Evolutionary conservation across 2,329 filamentous ascomycete genomes (phyloP).

Genomic region (Phialophora chinensis): DNA sequence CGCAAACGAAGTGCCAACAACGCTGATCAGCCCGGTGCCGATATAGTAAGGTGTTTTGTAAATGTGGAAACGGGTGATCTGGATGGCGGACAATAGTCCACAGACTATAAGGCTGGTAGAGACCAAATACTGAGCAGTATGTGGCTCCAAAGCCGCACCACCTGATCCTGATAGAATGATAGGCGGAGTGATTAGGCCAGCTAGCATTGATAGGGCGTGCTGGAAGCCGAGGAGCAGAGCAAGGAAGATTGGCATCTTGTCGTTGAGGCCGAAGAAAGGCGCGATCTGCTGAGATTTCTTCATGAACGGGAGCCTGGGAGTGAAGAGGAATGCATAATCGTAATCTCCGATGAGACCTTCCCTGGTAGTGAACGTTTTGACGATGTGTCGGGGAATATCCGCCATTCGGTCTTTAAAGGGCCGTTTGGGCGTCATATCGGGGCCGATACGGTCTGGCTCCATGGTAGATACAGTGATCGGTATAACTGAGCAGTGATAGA

Average conservation of each 20-base stretch:
- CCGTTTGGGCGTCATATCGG: conserved; percentile 46
- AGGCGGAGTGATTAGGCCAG: conserved; percentile 66
- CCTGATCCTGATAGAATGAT: conserved; percentile 65
- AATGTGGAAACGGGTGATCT: conserved; percentile 71
- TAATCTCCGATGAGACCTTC: conserved; percentile 83
- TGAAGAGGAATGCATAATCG: conserved; percentile 88
- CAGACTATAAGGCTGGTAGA: conserved; percentile 72
- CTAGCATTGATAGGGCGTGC: conserved; percentile 71
- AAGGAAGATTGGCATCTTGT: conserved; percentile 70
- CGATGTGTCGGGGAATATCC: conserved; percentile 40
- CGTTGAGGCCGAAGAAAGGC: conserved; percentile 72
- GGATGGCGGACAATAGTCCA: conserved; percentile 67
- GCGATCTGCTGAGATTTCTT: conserved; percentile 62
- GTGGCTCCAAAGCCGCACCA: conserved; percentile 62
- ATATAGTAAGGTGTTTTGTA: conserved; percentile 66
- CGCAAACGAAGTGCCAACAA: conserved; percentile 71
- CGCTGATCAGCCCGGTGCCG: conserved; percentile 70
- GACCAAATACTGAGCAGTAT: conserved; percentile 67
- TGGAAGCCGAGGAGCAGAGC: conserved; percentile 71
- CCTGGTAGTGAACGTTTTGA: conserved; percentile 50
- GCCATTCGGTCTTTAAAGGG: conserved; percentile 44
- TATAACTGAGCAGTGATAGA: neutral
- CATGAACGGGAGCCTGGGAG: conserved; percentile 82
- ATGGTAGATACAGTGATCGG: neutral
- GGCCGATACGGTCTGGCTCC: conserved; percentile 51